Base-by-base conservation (phyloP, 129 eudicot genomes). In the Arctium lappa region DNA sequence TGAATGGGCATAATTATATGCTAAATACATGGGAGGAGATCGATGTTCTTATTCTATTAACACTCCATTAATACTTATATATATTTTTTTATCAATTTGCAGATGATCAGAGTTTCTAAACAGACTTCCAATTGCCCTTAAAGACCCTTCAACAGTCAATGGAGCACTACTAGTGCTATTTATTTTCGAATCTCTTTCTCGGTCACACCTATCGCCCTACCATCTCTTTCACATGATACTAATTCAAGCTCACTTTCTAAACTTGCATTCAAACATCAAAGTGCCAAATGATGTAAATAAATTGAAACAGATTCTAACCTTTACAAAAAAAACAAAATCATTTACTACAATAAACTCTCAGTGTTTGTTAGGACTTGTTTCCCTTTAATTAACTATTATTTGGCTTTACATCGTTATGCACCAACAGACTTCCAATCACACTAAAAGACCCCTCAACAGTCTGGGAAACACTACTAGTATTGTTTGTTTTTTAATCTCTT, bases 391-490 rank as follows among this genome's bases (percentile, higher is more conserved):
- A 38, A 38, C 42, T 5, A 38, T 38, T 38, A 38, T 38, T 2
- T 2, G 42, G 42, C 42, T 38, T 38, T 38, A 5, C 42, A 38
- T 38, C 6, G 5, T 38, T 38, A 2, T 38, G 42, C 42, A 38
- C 42, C 42, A 38, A 38, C 42, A 5, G 27, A 22, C 27, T 22
- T 22, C 27, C 27, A 22, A 22, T 86, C 0, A 92, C 86, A 33
- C 60, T 81, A 37, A 84, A 85, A 1, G 94, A 85, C 42, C 22
- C 94, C 94, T 91, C 90, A 9, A 88, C 89, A 33, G 89, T 86
- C 0, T 89, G 92, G 2, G 94, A 92, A 27, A 92, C 92, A 84
- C 92, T 91, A 6, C 94, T 92, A 77, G 92, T 91, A 81, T 90
- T 73, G 4, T 38, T 46, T 68, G 86, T 79, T 73, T 86, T 75